Conservation (phyloP, 106 monocot genomes). For the Cymbidium sinense region DNA sequence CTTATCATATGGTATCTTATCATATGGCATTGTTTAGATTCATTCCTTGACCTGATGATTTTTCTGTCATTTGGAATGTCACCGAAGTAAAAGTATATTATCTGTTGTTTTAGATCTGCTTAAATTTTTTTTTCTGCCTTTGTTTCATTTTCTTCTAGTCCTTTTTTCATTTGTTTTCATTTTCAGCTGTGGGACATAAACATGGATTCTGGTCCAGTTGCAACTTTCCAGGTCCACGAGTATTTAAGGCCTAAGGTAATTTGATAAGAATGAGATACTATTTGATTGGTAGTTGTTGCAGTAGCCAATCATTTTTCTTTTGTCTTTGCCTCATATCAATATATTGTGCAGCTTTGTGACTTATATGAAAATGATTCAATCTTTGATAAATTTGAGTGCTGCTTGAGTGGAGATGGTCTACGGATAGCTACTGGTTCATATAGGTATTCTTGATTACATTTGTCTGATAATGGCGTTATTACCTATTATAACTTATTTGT, state of each 20-base stretch:
- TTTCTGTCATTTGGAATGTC: background rate
- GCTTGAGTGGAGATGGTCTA: slow-evolving; percentile 76
- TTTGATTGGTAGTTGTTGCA: background rate
- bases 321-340: background rate
- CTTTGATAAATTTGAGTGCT: slow-evolving; percentile 96
- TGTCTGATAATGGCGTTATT: background rate
- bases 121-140: background rate
- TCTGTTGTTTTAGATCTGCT: background rate
- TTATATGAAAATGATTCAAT: slow-evolving; percentile 91
- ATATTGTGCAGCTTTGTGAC: slow-evolving; percentile 57
- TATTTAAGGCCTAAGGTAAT: slow-evolving; percentile 72
- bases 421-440: slow-evolving; percentile 88
- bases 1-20: background rate
- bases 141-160: background rate
- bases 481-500: background rate
- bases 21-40: background rate
- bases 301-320: background rate
- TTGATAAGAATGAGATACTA: background rate
- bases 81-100: background rate
- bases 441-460: slow-evolving; percentile 30
- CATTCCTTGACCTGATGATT: background rate
- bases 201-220: slow-evolving; percentile 56
- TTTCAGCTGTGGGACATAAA: slow-evolving; percentile 65
- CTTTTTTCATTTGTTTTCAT: background rate
- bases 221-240: slow-evolving; percentile 67